These are phyloP conservation scores for Dactylellina parvicollis DNA, from an alignment of 2,329 filamentous ascomycete genomes.

Conservation along the genomic window DNA sequence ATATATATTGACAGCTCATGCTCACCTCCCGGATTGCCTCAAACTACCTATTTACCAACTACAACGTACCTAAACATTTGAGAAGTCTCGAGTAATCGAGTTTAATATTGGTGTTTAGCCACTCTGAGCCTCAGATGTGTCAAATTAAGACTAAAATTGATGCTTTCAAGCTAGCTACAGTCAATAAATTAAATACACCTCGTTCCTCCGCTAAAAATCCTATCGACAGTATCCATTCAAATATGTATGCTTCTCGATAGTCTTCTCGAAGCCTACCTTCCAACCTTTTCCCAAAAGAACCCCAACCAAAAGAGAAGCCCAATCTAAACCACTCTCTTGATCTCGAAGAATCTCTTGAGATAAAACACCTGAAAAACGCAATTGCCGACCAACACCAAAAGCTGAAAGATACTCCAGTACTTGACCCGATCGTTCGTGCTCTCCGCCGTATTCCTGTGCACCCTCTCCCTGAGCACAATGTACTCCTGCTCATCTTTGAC, in stretches of 20 bases:
- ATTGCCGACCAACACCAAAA: conserved; percentile 86
- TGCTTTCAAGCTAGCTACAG: not conserved
- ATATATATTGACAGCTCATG: no score
- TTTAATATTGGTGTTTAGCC: no score
- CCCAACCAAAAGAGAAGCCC: not conserved
- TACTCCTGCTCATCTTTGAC: conserved; percentile 99
- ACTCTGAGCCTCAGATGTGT: no score
- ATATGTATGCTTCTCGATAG: no score
- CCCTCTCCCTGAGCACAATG: conserved; percentile 93
- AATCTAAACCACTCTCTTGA: conserved; percentile 72
- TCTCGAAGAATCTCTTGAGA: conserved; percentile 97
- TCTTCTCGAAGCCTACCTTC: no score
- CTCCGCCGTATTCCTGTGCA: conserved; percentile 97
- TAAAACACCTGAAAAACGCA: conserved; percentile 99
- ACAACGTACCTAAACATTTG: no score
- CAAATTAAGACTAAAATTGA: not conserved
- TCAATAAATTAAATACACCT: not conserved
- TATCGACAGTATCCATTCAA: not conserved
- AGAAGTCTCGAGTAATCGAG: no score
- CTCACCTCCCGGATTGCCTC: no score
- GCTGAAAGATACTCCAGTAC: conserved; percentile 99
- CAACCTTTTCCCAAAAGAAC: no score
- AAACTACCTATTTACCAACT: no score
- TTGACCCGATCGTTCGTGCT: conserved; percentile 97
- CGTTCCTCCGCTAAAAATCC: not conserved